These are phyloP conservation scores for Suillus plorans DNA, from an alignment of 768 basidiomycete genomes.

Conservation along the genomic window DNA sequence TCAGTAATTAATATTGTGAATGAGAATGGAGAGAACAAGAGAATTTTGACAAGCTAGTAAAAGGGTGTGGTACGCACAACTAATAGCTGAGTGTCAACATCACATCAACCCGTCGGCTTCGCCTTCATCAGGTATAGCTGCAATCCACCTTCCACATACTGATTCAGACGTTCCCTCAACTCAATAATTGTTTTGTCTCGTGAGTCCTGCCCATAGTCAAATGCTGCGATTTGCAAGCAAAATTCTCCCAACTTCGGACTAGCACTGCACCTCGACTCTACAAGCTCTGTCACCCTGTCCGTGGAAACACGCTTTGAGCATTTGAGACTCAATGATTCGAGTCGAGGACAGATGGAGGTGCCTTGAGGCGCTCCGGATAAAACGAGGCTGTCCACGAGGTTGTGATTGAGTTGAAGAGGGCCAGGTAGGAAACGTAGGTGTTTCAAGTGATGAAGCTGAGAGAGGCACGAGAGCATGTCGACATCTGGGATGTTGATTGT, in stretches of 20 bases:
- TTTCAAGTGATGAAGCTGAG: conserved; percentile 18
- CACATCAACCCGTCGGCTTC: conserved; percentile 11
- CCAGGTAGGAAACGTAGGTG: conserved; percentile 24
- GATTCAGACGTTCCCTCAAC: conserved; percentile 12
- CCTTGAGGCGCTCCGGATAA: background rate
- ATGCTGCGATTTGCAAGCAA: conserved; percentile 25
- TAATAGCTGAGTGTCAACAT: background rate
- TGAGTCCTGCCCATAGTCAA: conserved; percentile 29
- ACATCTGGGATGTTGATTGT: conserved; percentile 24
- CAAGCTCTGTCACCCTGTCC: conserved; percentile 22
- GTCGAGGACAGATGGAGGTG: conserved; percentile 20
- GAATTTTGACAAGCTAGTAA: background rate
- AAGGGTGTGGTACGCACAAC: background rate
- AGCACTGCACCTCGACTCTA: conserved; percentile 22
- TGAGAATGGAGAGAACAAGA: background rate
- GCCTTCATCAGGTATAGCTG: conserved; percentile 25
- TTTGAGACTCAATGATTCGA: conserved; percentile 23
- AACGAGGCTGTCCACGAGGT: conserved; percentile 25
- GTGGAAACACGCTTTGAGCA: conserved; percentile 25
- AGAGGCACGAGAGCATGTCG: conserved; percentile 20
- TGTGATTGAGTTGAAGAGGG: conserved; percentile 31
- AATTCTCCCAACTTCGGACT: conserved; percentile 18
- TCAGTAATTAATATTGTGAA: background rate
- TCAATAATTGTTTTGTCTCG: conserved; percentile 27
- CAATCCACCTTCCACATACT: conserved; percentile 23